Base-by-base conservation (phyloP, 1,139 yeast genomes). In the Hyphopichia khmerensis region DNA sequence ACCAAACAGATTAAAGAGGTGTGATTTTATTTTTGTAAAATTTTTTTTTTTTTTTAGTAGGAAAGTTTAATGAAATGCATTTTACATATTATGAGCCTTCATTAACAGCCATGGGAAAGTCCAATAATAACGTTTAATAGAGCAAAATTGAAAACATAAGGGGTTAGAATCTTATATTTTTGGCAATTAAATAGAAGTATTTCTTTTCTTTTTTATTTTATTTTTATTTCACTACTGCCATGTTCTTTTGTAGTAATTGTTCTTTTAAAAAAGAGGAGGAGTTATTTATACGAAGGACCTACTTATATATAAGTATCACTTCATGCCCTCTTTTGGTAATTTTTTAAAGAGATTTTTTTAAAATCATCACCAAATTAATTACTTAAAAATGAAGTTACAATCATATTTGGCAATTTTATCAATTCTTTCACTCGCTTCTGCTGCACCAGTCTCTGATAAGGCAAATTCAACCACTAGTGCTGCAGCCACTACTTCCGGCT, bases 401-500 rank as follows among this genome's bases (percentile, higher is more conserved):
- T 29, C 21, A 9, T 33, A 14, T 13, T 27, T 39, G 26, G 35
- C 41, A 18, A 33, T 39, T 34, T 29, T 39, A 17, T 29, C 41
- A 13, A 33, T 29, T n/a, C 26, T 34, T 13, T 33, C 37, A 7
- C 17, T 18, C 16, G 41, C 41, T 18, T 17, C 33, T 17, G 41
- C 41, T 29, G 41, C 41, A 13, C 41, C 41, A n/a, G 33, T 39
- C 10, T 13, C 34, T 31, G 36, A 23, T 7, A 17, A 18, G 10
- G 18, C 30, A 6, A 29, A 43, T 36, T 54, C 53, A 10, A 59
- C 59, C 27, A 50, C 53, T 34, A 64, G n/a, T n/a, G 31, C 45
- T 36, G 55, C 53, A 10, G 59, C 59, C 27, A 50, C 53, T 34
- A 64, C 65, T 30, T 45, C 57, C 7, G 57, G 57, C 17, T 51